phyloP scores from a whole-genome alignment of 1,284 basidiomycete species.

The Phlebopus sp. region DNA sequence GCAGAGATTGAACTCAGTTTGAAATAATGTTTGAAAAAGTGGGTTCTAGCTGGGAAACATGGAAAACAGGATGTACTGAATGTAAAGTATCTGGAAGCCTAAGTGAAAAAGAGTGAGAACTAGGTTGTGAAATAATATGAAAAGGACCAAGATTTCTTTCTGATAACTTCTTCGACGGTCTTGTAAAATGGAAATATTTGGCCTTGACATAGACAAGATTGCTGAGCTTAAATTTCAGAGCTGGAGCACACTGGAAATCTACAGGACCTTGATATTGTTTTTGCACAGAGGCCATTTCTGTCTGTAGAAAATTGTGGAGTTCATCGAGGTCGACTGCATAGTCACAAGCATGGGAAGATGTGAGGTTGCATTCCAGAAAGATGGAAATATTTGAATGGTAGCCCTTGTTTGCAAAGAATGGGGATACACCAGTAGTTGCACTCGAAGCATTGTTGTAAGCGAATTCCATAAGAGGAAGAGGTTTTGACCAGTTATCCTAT shows the following conservation, averaged over 20 bases:
- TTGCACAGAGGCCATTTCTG: constrained; percentile 1
- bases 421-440: constrained; percentile 19
- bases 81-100: neutral
- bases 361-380: neutral
- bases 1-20: neutral
- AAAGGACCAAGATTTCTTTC: constrained; percentile 24
- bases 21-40: neutral
- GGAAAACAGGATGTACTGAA: neutral
- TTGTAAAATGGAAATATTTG: constrained; percentile 4
- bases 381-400: constrained; percentile 18
- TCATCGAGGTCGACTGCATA: constrained; percentile 1
- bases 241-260: neutral
- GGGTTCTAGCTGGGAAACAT: neutral
- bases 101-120: neutral
- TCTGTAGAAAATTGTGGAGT: neutral
- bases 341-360: neutral
- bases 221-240: constrained; percentile 3
- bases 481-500: constrained; percentile 38
- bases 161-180: constrained; percentile 25
- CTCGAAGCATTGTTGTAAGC: constrained; percentile 4
- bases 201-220: constrained; percentile 1
- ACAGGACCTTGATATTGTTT: constrained; percentile 1
- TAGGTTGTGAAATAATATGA: constrained; percentile 7
- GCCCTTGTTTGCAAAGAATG: constrained; percentile 32
- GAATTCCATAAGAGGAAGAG: constrained; percentile 26